Base-by-base conservation (phyloP, 2,329 filamentous ascomycete genomes). In the Colletotrichum paranaense region DNA sequence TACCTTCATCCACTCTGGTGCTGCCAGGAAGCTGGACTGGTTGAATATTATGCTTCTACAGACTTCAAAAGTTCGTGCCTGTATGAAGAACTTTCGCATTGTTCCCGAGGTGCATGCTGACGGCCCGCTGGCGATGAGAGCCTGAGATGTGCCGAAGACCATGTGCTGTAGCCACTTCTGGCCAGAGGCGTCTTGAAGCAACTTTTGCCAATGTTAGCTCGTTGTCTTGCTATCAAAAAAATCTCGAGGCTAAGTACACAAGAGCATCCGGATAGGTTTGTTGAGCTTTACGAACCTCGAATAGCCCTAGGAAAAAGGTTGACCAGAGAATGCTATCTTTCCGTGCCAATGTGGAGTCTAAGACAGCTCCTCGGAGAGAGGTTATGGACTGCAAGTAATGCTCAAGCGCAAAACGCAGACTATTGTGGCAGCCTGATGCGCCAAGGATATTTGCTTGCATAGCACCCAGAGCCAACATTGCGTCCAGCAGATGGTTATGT, bases 161-260 rank as follows among this genome's bases (percentile, higher is more conserved):
- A 83, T 76, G 12, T 83, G 81, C 6, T 81, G 80, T 4, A 81
- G 42, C 81, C 81, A 83, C 0, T 79, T 80, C 22, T 78, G 72
- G 0, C 80, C 81, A 0, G 80, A 79, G 0, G 77, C 69, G 30
- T 82, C 81, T 1, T 76, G 79, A 76, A 82, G 79, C 2, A 83
- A 77, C 81, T 82, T 11, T 6, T 22, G 9, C 16, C 16, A 19
- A 26, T 30, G 62, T 74, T 14, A 74, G 68, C n/a, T 0, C 24
- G 1, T 24, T 24, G 9, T 35, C 8, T 16, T 12, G 28, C 14
- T 8, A 11, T 4, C 38, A 14, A 11, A 28, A 19, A 5, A 26
- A 5, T 16, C 4, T 32, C 11, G 32, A 19, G 16, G 38, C 38
- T 19, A 8, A 12, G 4, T 9, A 19, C n/a, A 35, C 19, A 55